A percentile compares a stretch with the other conserved stretches of the same genome.
Conservation (phyloP, 164 flowering plant species). For the Chloranthus sessilifolius region DNA sequence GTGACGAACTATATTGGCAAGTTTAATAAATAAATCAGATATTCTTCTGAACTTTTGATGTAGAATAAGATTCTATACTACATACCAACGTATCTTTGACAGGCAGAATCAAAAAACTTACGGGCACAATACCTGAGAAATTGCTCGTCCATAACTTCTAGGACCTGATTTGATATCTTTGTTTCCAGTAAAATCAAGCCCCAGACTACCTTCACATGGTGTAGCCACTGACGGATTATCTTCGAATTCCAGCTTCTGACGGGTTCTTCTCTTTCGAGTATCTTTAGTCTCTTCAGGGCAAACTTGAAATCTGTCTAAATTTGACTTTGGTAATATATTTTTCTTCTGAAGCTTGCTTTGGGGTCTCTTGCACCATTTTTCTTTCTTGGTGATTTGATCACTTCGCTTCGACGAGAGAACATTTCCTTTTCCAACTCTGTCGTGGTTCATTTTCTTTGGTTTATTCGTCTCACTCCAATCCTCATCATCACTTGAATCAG, state of each 20-base stretch:
- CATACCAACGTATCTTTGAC: no score
- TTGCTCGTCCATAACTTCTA: conserved; percentile 46
- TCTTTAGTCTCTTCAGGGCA: conserved; percentile 10
- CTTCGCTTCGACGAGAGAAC: conserved; percentile 16
- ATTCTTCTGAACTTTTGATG: no score
- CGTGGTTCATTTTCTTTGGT: conserved; percentile 27
- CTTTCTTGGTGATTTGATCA: conserved; percentile 9
- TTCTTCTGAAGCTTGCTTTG: background rate
- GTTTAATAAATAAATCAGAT: no score
- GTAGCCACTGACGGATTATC: conserved; percentile 16
- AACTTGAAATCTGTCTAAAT: background rate
- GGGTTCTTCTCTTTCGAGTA: conserved; percentile 20
- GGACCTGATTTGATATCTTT: conserved; percentile 20
- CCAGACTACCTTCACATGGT: conserved; percentile 15
- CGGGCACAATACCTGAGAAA: conserved; percentile 67
- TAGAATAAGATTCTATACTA: no score
- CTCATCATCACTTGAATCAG: conserved; percentile 87
- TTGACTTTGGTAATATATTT: background rate
- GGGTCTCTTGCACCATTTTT: background rate
- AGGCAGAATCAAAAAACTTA: no score
- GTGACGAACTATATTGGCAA: no score
- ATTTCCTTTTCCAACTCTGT: conserved; percentile 11
- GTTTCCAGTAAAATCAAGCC: conserved; percentile 20
- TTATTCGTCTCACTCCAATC: conserved; percentile 38
- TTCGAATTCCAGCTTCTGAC: conserved; percentile 19